These are phyloP conservation scores for Ceratobasidium sp. DNA, from an alignment of 1,284 basidiomycete genomes.

Conservation along the genomic window DNA sequence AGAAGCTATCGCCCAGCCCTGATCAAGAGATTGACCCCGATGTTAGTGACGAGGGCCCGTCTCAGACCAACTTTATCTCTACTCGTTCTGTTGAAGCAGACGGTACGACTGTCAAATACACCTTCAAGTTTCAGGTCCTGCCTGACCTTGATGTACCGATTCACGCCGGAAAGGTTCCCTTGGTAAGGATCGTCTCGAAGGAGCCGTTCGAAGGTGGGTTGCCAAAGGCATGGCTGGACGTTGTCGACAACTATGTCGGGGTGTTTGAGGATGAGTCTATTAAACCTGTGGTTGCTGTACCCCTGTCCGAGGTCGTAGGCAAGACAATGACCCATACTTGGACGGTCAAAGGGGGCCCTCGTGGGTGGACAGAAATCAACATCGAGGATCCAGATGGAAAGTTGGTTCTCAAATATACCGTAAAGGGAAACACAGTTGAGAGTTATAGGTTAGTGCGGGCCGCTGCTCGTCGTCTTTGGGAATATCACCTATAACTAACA, in stretches of 20 bases:
- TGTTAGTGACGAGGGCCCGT: background rate
- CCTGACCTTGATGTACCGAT: background rate
- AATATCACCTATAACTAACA: too few species aligned
- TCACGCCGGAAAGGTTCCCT: background rate
- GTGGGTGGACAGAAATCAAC: background rate
- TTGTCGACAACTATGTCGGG: background rate
- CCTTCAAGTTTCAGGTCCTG: slow-evolving; percentile 14
- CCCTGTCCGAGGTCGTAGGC: background rate
- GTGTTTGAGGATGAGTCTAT: background rate
- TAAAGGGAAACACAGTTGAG: background rate
- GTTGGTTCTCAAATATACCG: background rate
- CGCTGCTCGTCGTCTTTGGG: too few species aligned
- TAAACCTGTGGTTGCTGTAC: slow-evolving; percentile 6
- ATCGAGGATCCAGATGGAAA: slow-evolving; percentile 12
- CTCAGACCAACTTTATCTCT: slow-evolving; percentile 19
- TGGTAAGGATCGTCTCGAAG: slow-evolving; percentile 23
- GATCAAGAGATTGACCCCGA: slow-evolving; percentile 5
- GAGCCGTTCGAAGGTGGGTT: slow-evolving; percentile 4
- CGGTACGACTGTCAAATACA: background rate
- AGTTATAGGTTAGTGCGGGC: slow-evolving; percentile 27
- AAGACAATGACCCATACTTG: slow-evolving; percentile 20
- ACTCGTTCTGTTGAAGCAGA: background rate
- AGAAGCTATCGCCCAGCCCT: slow-evolving; percentile 5
- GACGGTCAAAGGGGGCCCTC: slow-evolving; percentile 12
- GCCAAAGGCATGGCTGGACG: slow-evolving; percentile 12